Percentiles rank a stretch among this genome's conserved stretches.
Conservation (phyloP, 306 rosid species). For the Acmispon strigosus region DNA sequence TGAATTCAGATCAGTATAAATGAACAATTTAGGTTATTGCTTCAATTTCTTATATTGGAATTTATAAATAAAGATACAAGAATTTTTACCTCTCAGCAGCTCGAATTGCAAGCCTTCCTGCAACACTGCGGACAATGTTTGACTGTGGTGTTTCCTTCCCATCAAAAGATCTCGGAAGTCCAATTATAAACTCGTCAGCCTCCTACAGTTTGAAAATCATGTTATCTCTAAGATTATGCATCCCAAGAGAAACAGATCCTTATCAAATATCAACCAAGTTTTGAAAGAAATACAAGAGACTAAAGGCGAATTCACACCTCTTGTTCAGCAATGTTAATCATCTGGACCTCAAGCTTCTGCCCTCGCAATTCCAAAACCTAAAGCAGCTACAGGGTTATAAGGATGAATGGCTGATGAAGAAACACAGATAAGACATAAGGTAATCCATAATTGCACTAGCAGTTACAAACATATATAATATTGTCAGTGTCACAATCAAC, state of each 20-base stretch:
- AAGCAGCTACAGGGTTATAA: conserved; percentile 14
- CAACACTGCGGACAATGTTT: conserved; percentile 69
- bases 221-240: background rate
- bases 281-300: background rate
- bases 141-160: conserved; percentile 91
- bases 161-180: conserved; percentile 72
- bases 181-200: conserved; percentile 83
- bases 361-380: conserved; percentile 89
- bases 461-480: background rate
- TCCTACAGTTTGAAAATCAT: conserved; percentile 43
- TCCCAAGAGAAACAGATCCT: background rate
- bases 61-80: background rate
- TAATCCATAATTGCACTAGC: background rate
- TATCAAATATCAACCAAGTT: background rate
- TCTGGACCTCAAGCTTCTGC: conserved; percentile 69
- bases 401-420: background rate
- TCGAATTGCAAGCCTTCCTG: conserved; percentile 69
- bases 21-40: background rate
- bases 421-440: background rate
- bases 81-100: conserved; percentile 71
- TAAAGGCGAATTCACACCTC: conserved; percentile 29
- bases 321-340: conserved; percentile 63
- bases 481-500: background rate
- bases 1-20: background rate
- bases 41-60: background rate